phyloP scores from a whole-genome alignment of 2,329 filamentous ascomycete genomes.

The Claviceps pazoutovae region DNA sequence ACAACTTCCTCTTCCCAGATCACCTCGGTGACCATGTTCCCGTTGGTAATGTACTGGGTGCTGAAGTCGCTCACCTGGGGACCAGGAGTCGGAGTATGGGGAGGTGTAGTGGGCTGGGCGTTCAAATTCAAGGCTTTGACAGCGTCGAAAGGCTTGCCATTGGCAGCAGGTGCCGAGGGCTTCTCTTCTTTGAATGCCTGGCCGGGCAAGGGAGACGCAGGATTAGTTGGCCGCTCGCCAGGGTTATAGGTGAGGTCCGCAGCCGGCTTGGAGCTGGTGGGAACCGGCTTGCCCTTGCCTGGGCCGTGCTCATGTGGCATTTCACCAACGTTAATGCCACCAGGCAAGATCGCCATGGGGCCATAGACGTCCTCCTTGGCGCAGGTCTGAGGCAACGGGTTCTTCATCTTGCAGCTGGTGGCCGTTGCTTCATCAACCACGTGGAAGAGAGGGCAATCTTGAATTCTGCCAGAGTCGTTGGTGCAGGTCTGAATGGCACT shows the following conservation, averaged over 20 bases:
- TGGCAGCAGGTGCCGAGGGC: neutral
- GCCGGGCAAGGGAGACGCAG: conserved; percentile 25
- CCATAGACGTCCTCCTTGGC: conserved; percentile 45
- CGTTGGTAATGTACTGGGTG: conserved; percentile 39
- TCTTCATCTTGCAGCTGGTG: conserved; percentile 45
- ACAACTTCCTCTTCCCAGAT: conserved; percentile 42
- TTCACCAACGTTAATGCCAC: conserved; percentile 30
- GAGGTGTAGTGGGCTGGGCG: conserved; percentile 5
- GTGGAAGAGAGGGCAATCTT: conserved; percentile 63
- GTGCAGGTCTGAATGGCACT: conserved; percentile 64
- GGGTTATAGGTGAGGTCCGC: conserved; percentile 23
- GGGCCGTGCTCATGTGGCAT: neutral
- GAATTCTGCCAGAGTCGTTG: conserved; percentile 50
- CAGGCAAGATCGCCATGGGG: conserved; percentile 48
- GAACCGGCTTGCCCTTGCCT: neutral
- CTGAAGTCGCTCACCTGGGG: conserved; percentile 25
- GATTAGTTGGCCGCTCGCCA: conserved; percentile 18
- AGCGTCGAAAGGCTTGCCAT: neutral
- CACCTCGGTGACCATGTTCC: conserved; percentile 39
- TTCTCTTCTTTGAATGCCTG: conserved; percentile 26
- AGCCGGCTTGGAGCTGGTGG: conserved; percentile 4
- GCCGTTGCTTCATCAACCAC: conserved; percentile 47
- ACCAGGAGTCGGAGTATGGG: conserved; percentile 5
- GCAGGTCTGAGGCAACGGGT: conserved; percentile 39
- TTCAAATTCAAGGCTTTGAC: neutral